Conservation (phyloP, 2,329 filamentous ascomycete genomes). For the Pyrenophora tritici-repentis region DNA sequence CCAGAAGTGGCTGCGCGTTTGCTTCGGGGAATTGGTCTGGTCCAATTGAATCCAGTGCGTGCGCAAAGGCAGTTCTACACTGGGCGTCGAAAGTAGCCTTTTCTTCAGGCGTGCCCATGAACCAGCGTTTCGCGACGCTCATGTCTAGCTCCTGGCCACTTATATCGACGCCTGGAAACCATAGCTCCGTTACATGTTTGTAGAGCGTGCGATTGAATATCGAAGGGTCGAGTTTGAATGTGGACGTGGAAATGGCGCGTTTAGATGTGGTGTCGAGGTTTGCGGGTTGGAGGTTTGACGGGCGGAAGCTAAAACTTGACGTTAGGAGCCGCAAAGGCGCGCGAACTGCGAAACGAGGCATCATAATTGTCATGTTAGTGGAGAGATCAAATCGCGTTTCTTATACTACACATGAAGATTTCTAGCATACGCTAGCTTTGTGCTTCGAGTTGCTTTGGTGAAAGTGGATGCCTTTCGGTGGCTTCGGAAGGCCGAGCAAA, state of each 20-base stretch:
- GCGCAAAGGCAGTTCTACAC: constrained; percentile 41
- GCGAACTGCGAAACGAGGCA: constrained; percentile 6
- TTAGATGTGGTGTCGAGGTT: not conserved
- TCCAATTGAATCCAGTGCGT: constrained; percentile 46
- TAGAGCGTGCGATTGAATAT: constrained; percentile 51
- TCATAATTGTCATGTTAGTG: constrained; percentile 8
- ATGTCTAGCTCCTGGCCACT: constrained; percentile 31
- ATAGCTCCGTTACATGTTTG: constrained; percentile 42
- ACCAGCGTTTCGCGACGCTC: constrained; percentile 46
- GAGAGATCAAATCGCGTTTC: not conserved
- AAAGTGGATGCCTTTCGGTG: constrained; percentile 1
- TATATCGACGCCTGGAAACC: constrained; percentile 46
- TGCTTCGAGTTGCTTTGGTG: not conserved
- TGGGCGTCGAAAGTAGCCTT: constrained; percentile 44
- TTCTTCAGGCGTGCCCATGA: constrained; percentile 40
- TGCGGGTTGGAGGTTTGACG: not conserved
- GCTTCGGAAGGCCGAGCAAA: not conserved
- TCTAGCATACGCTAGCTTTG: not conserved
- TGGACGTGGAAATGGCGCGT: constrained; percentile 36
- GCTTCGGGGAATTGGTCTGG: constrained; percentile 43
- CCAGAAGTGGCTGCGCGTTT: constrained; percentile 45
- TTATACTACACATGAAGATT: not conserved
- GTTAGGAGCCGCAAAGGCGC: constrained; percentile 8
- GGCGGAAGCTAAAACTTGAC: constrained; percentile 4
- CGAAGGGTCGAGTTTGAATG: constrained; percentile 42